Percentiles rank a stretch among this genome's conserved stretches.
phyloP scores from a whole-genome alignment of 2,329 filamentous ascomycete species.

The Tolypocladium paradoxum region DNA sequence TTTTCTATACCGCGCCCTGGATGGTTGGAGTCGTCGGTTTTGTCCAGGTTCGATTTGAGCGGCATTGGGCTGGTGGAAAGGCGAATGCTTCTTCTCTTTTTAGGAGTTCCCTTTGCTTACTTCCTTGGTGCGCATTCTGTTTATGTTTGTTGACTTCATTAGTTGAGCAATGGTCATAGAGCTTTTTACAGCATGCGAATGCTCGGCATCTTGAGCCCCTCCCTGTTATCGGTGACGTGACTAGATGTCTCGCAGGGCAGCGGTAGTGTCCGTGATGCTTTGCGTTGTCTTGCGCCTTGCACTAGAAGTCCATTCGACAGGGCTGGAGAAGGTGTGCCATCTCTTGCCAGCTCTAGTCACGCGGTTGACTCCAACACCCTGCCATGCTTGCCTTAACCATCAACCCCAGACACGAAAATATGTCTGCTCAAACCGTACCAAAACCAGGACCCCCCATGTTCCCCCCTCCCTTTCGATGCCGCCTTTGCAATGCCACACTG shows the following conservation, averaged over 20 bases:
- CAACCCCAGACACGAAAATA: background rate
- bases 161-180: background rate
- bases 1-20: background rate
- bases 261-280: background rate
- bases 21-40: background rate
- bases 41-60: background rate
- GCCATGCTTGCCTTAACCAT: background rate
- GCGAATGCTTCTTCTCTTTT: background rate
- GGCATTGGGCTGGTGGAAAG: constrained; percentile 2
- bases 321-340: too few relatives aligned
- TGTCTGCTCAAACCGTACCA: background rate
- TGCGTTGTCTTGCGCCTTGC: background rate
- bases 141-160: background rate
- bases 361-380: background rate
- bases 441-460: background rate
- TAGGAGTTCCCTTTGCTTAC: background rate
- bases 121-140: background rate
- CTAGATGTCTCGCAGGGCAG: background rate
- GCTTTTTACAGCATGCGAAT: background rate
- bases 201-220: background rate
- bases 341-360: background rate
- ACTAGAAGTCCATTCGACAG: too few relatives aligned
- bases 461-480: too few relatives aligned
- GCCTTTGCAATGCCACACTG: background rate
- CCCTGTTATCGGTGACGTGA: background rate